Evolutionary conservation across 2,329 filamentous ascomycete species (phyloP), one percentile per base, ranked within the genome.

Genomic region (Dactylellina cionopaga): DNA sequence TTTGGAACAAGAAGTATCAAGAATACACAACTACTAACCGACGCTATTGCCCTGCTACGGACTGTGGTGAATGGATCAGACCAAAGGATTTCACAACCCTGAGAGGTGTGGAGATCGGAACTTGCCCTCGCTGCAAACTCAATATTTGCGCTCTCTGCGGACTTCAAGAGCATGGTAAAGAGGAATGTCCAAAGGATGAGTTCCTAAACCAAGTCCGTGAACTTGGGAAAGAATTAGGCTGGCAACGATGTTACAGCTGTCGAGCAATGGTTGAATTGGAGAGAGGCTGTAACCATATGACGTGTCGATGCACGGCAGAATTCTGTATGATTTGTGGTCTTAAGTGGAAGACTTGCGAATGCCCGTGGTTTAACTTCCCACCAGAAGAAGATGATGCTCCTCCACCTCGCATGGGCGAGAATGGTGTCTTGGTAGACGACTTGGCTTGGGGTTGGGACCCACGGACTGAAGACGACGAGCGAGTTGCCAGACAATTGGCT

Each of bases 61-160:
- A 85, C 43, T 96, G 92, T 77, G 90, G 90, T 24, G 87, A 91
- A 78, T 92, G 89, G 89, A 93, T 96, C 79, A 88, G 87, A 76
- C 90, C 91, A 1, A 85, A 84, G 17, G 84, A 90, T 76, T 89
- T 92, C 46, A 59, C 69, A 6, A 64, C 44, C 17, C 11, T 59
- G 9, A 58, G 64, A 51, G 66, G 66, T 15, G 55, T 68, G 2
- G 75, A 75, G 25, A 60, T 76, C 71, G 92, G 88, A 33, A 86
- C 85, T 52, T 96, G 92, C 78, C 83, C 85, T 46, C 83, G 84
- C 37, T 96, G 92, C 82, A 86, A 85, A 75, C 90, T 86, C 6
- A 90, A 90, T 77, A 88, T 94, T 5, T 96, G 92, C 80, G 86
- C 85, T 19, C 79, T 83, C 5, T 96, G 92, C 81, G 90, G 89